phyloP scores from a whole-genome alignment of 345 rosid species.

The Chamaenerion angustifolium region DNA sequence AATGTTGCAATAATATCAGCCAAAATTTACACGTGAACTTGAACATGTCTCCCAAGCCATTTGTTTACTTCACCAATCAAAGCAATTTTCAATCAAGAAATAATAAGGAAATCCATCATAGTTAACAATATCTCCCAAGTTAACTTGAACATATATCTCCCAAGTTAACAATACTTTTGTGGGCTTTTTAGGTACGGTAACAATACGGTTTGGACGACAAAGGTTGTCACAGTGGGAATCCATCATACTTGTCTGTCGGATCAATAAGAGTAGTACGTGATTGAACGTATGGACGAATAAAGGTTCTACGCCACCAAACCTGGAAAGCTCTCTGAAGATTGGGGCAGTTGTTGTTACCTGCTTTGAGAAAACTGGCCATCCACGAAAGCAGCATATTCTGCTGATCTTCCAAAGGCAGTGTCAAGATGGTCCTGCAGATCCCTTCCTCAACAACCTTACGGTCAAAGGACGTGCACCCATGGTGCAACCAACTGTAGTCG shows the following conservation, averaged over 20 bases:
- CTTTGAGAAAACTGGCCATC: conserved; percentile 72
- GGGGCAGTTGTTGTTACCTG: conserved; percentile 85
- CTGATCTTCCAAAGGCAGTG: conserved; percentile 86
- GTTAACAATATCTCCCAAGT: too few relatives aligned
- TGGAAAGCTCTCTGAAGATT: conserved; percentile 92
- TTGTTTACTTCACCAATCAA: too few relatives aligned
- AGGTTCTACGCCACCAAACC: conserved; percentile 98
- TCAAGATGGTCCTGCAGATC: conserved; percentile 79
- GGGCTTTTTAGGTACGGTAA: too few relatives aligned
- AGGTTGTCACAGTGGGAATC: background rate
- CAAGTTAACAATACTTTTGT: too few relatives aligned
- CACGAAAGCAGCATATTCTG: conserved; percentile 68
- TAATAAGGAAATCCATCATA: too few relatives aligned
- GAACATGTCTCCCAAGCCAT: too few relatives aligned
- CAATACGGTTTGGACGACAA: too few relatives aligned
- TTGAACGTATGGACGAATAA: conserved; percentile 61
- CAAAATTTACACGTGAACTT: too few relatives aligned
- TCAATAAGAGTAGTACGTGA: conserved; percentile 17
- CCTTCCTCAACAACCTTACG: conserved; percentile 92
- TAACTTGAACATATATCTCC: too few relatives aligned
- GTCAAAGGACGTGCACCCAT: conserved; percentile 80
- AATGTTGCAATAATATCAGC: too few relatives aligned
- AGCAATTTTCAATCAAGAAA: too few relatives aligned
- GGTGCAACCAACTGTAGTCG: conserved; percentile 91
- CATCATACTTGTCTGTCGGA: conserved; percentile 14